Percentiles rank a stretch among this genome's conserved stretches.
phyloP scores from a whole-genome alignment of 192 early-diverging fungal genomes.

The Rhizoclosmatium globosum region DNA sequence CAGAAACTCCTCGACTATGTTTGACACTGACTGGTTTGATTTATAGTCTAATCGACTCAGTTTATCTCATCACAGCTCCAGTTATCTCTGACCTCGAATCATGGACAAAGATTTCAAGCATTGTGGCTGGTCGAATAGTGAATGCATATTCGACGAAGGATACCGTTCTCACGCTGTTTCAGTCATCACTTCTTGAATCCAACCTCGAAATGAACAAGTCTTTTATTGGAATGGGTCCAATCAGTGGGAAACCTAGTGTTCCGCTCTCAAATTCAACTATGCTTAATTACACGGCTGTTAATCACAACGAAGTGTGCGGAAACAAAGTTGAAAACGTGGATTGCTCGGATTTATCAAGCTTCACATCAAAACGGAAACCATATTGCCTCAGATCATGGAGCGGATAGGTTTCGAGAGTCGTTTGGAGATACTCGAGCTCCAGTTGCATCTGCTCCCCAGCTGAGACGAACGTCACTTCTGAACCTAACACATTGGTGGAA shows the following conservation, averaged over 20 bases:
- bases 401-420: constrained; percentile 21
- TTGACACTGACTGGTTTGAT: background rate
- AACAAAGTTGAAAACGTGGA: constrained; percentile 27
- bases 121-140: constrained; percentile 83
- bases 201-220: background rate
- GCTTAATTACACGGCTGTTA: background rate
- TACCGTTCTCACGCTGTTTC: constrained; percentile 69
- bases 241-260: background rate
- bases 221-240: constrained; percentile 11
- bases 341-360: background rate
- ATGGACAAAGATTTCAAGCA: constrained; percentile 74
- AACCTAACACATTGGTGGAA: background rate
- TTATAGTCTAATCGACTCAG: constrained; percentile 83
- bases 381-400: constrained; percentile 22
- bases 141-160: constrained; percentile 87
- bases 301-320: background rate
- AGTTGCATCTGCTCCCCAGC: too few relatives aligned
- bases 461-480: background rate
- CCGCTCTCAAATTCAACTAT: background rate
- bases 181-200: background rate
- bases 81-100: constrained; percentile 68
- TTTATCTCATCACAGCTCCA: constrained; percentile 85
- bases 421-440: constrained; percentile 13
- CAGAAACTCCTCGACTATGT: constrained; percentile 24
- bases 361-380: background rate